These are phyloP conservation scores for Bryoglossum gracile DNA, from an alignment of 495 filamentous ascomycete species.

Conservation along the genomic window DNA sequence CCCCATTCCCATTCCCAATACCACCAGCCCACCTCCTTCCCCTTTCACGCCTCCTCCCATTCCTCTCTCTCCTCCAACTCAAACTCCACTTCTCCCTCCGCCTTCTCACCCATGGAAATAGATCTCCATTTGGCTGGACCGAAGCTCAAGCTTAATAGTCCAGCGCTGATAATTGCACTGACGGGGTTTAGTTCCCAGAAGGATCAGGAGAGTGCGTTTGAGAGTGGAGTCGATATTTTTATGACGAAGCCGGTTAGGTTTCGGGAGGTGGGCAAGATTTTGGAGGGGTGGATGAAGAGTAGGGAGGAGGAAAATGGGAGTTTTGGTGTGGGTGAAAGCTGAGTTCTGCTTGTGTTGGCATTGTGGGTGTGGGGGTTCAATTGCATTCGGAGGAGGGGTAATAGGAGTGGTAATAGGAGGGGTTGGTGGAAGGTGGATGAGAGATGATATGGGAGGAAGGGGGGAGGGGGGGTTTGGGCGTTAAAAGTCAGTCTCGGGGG, in stretches of 20 bases:
- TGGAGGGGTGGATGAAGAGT: slow-evolving; percentile 12
- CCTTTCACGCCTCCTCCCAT: not conserved
- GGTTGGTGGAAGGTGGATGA: too few species aligned
- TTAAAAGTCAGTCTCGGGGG: too few species aligned
- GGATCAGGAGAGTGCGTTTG: slow-evolving; percentile 54
- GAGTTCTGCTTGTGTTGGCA: too few species aligned
- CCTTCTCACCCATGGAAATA: not conserved
- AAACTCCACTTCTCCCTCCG: slow-evolving; percentile 1
- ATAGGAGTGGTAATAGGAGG: too few species aligned
- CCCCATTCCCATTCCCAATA: not conserved
- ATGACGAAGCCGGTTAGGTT: slow-evolving; percentile 59
- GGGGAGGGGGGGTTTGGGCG: too few species aligned
- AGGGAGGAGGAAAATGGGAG: too few species aligned
- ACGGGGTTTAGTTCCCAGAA: slow-evolving; percentile 56
- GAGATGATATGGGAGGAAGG: too few species aligned
- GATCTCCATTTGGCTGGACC: not conserved
- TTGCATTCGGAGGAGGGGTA: too few species aligned
- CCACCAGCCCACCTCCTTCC: slow-evolving; percentile 12
- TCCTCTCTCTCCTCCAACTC: slow-evolving; percentile 1
- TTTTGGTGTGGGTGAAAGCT: too few species aligned
- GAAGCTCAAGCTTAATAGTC: slow-evolving; percentile 1
- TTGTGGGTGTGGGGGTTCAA: too few species aligned
- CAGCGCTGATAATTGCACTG: slow-evolving; percentile 58
- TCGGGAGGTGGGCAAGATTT: slow-evolving; percentile 14
- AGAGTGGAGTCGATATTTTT: slow-evolving; percentile 60